phyloP scores from a whole-genome alignment of 495 filamentous ascomycete genomes.

The Penicillium salamii region DNA sequence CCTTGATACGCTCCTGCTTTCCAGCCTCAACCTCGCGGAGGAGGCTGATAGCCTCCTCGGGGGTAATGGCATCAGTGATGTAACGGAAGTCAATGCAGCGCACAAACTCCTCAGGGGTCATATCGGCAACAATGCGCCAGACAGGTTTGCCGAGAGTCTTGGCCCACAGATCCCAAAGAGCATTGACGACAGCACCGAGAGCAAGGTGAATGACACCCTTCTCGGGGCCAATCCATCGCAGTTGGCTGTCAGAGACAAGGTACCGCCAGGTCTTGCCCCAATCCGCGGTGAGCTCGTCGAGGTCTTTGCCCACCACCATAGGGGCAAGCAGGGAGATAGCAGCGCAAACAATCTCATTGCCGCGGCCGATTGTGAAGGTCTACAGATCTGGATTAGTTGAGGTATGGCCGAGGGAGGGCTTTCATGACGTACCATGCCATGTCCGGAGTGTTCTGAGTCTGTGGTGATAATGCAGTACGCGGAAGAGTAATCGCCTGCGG shows the following conservation, averaged over 20 bases:
- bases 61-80: conserved; percentile 89
- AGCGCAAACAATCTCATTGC: conserved; percentile 88
- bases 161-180: conserved; percentile 93
- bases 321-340: conserved; percentile 76
- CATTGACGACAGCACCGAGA: conserved; percentile 86
- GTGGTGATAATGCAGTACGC: conserved; percentile 92
- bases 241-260: conserved; percentile 83
- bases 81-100: conserved; percentile 89
- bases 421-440: conserved; percentile 71
- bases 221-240: conserved; percentile 94
- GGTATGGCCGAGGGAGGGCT: neutral
- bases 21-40: conserved; percentile 58
- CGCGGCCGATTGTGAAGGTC: conserved; percentile 96
- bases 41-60: conserved; percentile 75
- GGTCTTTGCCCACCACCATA: conserved; percentile 68
- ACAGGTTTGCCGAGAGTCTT: conserved; percentile 83
- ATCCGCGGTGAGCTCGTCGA: conserved; percentile 71
- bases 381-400: conserved; percentile 26
- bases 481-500: conserved; percentile 86
- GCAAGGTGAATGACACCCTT: conserved; percentile 95
- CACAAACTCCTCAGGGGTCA: conserved; percentile 84
- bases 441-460: conserved; percentile 67
- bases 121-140: conserved; percentile 85
- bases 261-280: conserved; percentile 91
- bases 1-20: conserved; percentile 64